Percentiles rank a stretch among this genome's conserved stretches.
Conservation (phyloP, 2,329 filamentous ascomycete species). For the Phoma sp. region DNA sequence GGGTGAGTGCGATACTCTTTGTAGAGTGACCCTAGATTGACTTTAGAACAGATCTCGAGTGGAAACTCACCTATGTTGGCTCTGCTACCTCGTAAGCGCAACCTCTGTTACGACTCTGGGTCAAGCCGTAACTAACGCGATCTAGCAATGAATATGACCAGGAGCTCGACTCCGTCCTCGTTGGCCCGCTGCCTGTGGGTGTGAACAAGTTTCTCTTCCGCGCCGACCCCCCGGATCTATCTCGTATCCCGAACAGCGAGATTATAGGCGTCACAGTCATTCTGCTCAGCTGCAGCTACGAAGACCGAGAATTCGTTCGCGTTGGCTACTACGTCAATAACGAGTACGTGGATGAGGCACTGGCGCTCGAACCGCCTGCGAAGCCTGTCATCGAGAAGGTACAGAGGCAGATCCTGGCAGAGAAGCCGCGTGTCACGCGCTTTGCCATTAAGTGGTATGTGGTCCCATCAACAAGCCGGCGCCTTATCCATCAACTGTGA, state of each 20-base stretch:
- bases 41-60: conserved; percentile 79
- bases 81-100: conserved; percentile 89
- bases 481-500: background rate
- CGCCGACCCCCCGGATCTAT: conserved; percentile 88
- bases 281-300: conserved; percentile 94
- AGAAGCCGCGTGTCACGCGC: conserved; percentile 96
- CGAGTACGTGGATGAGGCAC: conserved; percentile 92
- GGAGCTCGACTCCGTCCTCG: conserved; percentile 94
- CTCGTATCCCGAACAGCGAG: conserved; percentile 90
- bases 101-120: conserved; percentile 1
- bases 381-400: conserved; percentile 95
- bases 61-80: conserved; percentile 99
- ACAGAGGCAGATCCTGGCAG: conserved; percentile 87
- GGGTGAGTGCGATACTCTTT: conserved; percentile 60
- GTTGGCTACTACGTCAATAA: conserved; percentile 99
- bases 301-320: conserved; percentile 94
- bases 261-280: conserved; percentile 97
- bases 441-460: conserved; percentile 98
- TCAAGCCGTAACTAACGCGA: conserved; percentile 17
- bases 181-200: conserved; percentile 95
- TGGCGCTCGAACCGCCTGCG: conserved; percentile 85
- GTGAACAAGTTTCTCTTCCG: conserved; percentile 99
- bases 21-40: conserved; percentile 22
- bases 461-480: background rate
- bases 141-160: conserved; percentile 92